Evolutionary conservation across 2,329 filamentous ascomycete species (phyloP).

Genomic region (Trichophyton mentagrophytes): DNA sequence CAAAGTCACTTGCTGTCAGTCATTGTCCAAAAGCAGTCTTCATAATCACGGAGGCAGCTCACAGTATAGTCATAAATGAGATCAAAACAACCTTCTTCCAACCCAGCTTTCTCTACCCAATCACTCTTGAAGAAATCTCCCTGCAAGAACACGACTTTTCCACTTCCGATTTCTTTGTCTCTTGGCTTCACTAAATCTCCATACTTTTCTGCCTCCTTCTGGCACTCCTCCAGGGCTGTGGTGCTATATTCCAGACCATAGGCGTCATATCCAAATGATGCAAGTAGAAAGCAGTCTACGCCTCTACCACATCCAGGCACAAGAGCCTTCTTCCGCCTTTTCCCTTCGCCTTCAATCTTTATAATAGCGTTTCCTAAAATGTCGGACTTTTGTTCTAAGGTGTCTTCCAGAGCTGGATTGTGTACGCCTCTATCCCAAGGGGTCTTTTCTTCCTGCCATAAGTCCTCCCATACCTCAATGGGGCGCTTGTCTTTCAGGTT

Average conservation of each 20-base stretch:
- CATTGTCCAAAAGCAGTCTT: not conserved
- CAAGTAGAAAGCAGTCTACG: slow-evolving; percentile 66
- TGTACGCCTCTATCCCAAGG: slow-evolving; percentile 49
- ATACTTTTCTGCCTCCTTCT: slow-evolving; percentile 24
- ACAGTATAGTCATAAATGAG: slow-evolving; percentile 53
- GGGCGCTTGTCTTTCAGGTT: slow-evolving; percentile 31
- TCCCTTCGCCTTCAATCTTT: slow-evolving; percentile 2
- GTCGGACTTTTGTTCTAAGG: slow-evolving; percentile 30
- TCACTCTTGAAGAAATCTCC: slow-evolving; percentile 36
- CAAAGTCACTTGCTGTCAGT: not conserved
- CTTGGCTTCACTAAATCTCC: slow-evolving; percentile 25
- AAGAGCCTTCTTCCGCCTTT: slow-evolving; percentile 44
- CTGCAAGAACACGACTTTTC: slow-evolving; percentile 30
- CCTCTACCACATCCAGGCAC: slow-evolving; percentile 74
- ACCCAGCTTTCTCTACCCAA: slow-evolving; percentile 26
- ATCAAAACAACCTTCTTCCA: slow-evolving; percentile 28
- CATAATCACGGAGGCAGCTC: slow-evolving; percentile 16
- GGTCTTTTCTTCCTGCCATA: slow-evolving; percentile 44
- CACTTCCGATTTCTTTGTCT: slow-evolving; percentile 25
- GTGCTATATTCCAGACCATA: slow-evolving; percentile 58
- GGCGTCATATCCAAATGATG: slow-evolving; percentile 62
- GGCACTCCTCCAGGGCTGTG: slow-evolving; percentile 32
- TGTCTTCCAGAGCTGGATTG: slow-evolving; percentile 47
- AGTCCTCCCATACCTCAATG: slow-evolving; percentile 39
- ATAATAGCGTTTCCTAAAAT: slow-evolving; percentile 21